phyloP scores from a whole-genome alignment of 2,329 filamentous ascomycete genomes.

The Neonectria magnoliae region DNA sequence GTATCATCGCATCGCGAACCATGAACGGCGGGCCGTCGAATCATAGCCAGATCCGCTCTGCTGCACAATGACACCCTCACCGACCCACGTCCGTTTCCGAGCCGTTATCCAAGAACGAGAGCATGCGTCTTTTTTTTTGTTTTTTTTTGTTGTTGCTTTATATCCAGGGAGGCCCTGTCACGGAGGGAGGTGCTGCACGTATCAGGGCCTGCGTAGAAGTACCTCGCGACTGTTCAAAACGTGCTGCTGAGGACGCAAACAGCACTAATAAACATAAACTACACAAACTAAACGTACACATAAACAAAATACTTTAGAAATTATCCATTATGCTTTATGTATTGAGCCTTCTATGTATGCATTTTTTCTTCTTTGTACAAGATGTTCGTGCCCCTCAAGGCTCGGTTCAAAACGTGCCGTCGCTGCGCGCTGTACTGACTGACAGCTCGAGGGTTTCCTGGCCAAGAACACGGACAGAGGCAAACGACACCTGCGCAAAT shows the following conservation, averaged over 20 bases:
- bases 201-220: neutral
- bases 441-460: neutral
- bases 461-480: neutral
- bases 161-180: slow-evolving; percentile 14
- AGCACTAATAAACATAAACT: no score
- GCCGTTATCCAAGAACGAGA: slow-evolving; percentile 1
- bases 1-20: neutral
- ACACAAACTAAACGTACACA: no score
- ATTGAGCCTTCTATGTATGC: no score
- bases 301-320: no score
- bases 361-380: neutral
- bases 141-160: no score
- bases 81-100: slow-evolving; percentile 16
- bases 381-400: no score
- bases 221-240: no score
- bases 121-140: slow-evolving; percentile 3
- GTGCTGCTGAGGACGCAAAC: no score
- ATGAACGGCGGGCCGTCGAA: neutral
- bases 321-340: no score
- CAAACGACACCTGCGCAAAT: neutral
- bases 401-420: slow-evolving; percentile 17
- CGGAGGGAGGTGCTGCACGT: slow-evolving; percentile 15
- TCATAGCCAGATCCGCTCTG: neutral
- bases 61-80: slow-evolving; percentile 18
- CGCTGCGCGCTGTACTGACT: slow-evolving; percentile 2